These are phyloP conservation scores for Cercospora beticola DNA, from an alignment of 2,329 filamentous ascomycete genomes.

Conservation along the genomic window DNA sequence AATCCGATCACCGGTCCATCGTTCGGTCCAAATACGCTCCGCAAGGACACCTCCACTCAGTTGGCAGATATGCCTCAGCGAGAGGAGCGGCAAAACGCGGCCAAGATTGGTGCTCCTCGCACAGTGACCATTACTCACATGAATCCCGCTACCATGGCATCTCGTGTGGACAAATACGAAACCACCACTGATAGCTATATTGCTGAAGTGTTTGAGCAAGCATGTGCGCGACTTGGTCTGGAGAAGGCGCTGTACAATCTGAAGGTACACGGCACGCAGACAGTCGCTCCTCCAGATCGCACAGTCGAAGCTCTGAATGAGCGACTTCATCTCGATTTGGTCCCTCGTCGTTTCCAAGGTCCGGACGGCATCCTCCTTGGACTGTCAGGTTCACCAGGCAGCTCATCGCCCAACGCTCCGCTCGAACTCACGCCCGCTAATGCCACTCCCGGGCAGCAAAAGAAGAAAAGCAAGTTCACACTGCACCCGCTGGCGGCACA, in stretches of 20 bases:
- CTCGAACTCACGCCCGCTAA: conserved; percentile 52
- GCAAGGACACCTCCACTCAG: conserved; percentile 46
- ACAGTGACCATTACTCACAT: conserved; percentile 71
- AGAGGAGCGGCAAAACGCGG: conserved; percentile 47
- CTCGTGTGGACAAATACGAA: conserved; percentile 66
- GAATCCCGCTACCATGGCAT: conserved; percentile 64
- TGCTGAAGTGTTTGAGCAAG: conserved; percentile 74
- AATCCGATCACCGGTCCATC: conserved; percentile 54
- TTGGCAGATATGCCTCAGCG: conserved; percentile 45
- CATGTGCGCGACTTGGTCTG: conserved; percentile 73
- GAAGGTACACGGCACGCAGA: conserved; percentile 71
- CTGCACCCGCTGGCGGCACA: conserved; percentile 63
- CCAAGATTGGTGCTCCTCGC: conserved; percentile 63
- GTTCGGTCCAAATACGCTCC: conserved; percentile 42
- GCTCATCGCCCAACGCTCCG: conserved; percentile 67
- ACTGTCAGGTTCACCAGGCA: conserved; percentile 67
- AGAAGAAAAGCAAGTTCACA: conserved; percentile 35
- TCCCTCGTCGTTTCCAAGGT: conserved; percentile 64
- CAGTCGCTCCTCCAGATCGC: conserved; percentile 72
- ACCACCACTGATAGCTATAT: conserved; percentile 82
- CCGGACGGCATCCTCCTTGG: conserved; percentile 61
- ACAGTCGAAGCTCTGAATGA: conserved; percentile 77
- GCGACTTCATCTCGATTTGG: conserved; percentile 71
- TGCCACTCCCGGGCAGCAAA: conserved; percentile 32
- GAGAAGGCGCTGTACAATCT: conserved; percentile 79